Base-by-base conservation (phyloP, 2,329 filamentous ascomycete genomes). In the Calonectria ilicicola region DNA sequence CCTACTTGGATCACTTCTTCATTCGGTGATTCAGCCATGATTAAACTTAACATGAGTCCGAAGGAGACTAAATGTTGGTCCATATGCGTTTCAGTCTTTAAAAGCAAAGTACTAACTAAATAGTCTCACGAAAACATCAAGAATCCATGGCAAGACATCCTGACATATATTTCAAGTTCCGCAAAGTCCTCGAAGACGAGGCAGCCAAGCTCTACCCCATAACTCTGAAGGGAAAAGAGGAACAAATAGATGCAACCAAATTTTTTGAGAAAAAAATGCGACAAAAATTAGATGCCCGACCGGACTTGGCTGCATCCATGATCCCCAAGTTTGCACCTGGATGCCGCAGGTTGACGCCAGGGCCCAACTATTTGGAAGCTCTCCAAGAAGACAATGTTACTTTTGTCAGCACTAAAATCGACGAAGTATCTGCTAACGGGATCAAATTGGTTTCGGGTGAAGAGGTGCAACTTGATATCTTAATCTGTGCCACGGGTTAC, bases 401-500 rank as follows among this genome's bases (percentile, higher is more conserved):
- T 3, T 73, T 75, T 8, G 56, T 58, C 40, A 69, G 46, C 1
- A 56, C 60, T 0, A 23, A 5, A 10, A 72, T 75, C n/a, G 7
- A 44, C 0, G 21, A 44, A 1, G 29, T 69, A 12, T 58, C 60
- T 2, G 23, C 40, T 5, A 32, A 35, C 2, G 71, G 71, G 1
- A 27, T 75, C 6, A 56, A 64, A 8, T 21, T 74, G 5, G 21
- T 12, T 10, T 46, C 49, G 8, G 73, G 73, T 15, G 35, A 69
- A 17, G 27, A 72, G 1, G 38, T 72, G 3, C 42, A 69, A 1
- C 9, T 74, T 3, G 73, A 75, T 21, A 21, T 72, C 9, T 15
- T 75, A 3, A 26, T 75, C 15, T 75, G 73, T 42, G 73, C 73
- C 0, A 75, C 73, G 5, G 73, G 73, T 14, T 75, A 47, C 35